Evolutionary conservation across 2,329 filamentous ascomycete species (phyloP).

Genomic region (Malbranchea zuffiana): DNA sequence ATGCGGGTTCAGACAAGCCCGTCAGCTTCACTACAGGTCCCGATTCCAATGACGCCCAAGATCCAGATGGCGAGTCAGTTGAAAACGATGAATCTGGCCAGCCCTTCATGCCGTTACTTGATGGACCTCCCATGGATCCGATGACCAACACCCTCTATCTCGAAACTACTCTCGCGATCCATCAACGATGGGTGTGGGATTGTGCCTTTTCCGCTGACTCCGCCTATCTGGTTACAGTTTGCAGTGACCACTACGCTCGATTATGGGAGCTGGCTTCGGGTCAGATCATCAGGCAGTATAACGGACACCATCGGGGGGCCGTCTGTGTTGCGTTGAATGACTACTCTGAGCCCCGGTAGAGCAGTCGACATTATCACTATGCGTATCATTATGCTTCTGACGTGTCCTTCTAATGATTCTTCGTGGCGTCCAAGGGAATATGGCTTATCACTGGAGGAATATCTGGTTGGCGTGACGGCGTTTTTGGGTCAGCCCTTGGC

Average conservation of each 20-base stretch:
- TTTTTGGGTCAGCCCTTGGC: too few relatives aligned
- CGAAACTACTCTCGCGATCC: constrained; percentile 76
- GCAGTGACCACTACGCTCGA: constrained; percentile 83
- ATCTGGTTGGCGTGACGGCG: too few relatives aligned
- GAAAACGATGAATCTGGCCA: constrained; percentile 16
- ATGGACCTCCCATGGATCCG: constrained; percentile 33
- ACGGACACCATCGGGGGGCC: constrained; percentile 82
- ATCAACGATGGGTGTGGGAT: constrained; percentile 97
- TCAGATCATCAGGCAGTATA: constrained; percentile 87
- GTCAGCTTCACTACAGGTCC: not conserved
- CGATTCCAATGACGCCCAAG: not conserved
- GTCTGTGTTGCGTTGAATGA: constrained; percentile 92
- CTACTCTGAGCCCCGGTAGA: constrained; percentile 45
- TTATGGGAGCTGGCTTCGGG: constrained; percentile 82
- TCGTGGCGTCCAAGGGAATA: too few relatives aligned
- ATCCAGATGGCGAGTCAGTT: not conserved
- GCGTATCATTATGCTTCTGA: too few relatives aligned
- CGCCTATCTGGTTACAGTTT: constrained; percentile 85
- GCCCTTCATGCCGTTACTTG: constrained; percentile 27
- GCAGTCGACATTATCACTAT: not conserved
- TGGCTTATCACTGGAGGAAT: too few relatives aligned
- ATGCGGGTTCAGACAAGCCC: constrained; percentile 1
- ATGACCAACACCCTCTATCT: constrained; percentile 54
- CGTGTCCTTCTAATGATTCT: too few relatives aligned
- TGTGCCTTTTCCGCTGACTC: constrained; percentile 90